Evolutionary conservation across 164 flowering plant species (phyloP), one percentile per base, ranked within the genome.

Genomic region (Aristolochia californica): DNA sequence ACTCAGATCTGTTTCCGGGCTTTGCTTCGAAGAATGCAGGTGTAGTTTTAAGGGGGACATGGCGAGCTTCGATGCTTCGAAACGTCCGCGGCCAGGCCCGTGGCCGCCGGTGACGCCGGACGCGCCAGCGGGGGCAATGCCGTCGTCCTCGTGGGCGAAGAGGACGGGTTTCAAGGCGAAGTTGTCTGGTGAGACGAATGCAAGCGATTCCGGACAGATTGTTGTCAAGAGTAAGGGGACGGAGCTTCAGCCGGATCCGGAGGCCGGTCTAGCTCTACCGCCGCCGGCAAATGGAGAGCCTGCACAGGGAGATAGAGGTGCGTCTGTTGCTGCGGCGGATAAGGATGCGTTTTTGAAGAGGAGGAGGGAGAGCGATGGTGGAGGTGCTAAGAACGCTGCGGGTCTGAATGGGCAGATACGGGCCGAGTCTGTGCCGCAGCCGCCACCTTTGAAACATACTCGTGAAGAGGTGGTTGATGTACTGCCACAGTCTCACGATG

Each of bases 161-260:
- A 67, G 73, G 40, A 87, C 97, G 24, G 95, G 96, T 0, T 93
- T 93, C 77, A 75, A 77, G 13, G 81, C 94, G 16, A 85, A 78
- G 66, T 80, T 89, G 66, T 93, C 98, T 23, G 98, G 98, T 1
- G 98, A 93, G 78, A 70, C 91, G 49, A 82, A 76, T 72, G 85
- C 78, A 53, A 66, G 72, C 40, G 78, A 83, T 49, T 87, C 95
- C 25, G 94, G 88, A 16, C 89, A 74, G 66, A 74, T 83, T 51
- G 45, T 64, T 0, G 55, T 64, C 4, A 60, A 67, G 13, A 72
- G 53, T 52, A 76, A 76, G 48, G 58, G 60, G 30, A 9, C 47
- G 17, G 62, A 25, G 44, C 30, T 26, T 17, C 78, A 64, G 48
- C 62, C 61, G 52, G 95, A 88, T 80, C 83, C 82, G 18, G 97